phyloP scores from a whole-genome alignment of 1,284 basidiomycete genomes.

The Austroboletus rostrupii region DNA sequence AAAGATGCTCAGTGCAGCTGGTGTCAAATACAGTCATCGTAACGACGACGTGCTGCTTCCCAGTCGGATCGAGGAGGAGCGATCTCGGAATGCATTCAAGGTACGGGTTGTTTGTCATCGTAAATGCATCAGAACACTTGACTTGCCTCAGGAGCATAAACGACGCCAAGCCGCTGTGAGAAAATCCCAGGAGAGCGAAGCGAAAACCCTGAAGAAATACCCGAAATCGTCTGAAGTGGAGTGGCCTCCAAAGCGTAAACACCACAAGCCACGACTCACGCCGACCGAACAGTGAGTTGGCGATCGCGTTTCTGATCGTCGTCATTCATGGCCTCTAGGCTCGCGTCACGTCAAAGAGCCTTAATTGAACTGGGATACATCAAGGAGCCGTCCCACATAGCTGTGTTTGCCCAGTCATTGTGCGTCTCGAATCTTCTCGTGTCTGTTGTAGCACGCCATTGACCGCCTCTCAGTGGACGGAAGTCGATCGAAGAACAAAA shows the following conservation, averaged over 20 bases:
- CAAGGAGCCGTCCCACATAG: slow-evolving; percentile 43
- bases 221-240: slow-evolving; percentile 35
- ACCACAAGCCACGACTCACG: slow-evolving; percentile 48
- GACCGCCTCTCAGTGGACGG: slow-evolving; percentile 33
- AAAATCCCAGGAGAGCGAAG: slow-evolving; percentile 24
- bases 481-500: slow-evolving; percentile 41
- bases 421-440: slow-evolving; percentile 33
- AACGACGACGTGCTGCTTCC: slow-evolving; percentile 67
- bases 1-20: slow-evolving; percentile 53
- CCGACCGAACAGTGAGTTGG: slow-evolving; percentile 49
- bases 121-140: slow-evolving; percentile 7
- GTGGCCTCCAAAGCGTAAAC: slow-evolving; percentile 64
- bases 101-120: slow-evolving; percentile 29
- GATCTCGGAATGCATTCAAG: slow-evolving; percentile 51
- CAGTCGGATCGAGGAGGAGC: slow-evolving; percentile 65
- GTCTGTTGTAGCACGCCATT: not conserved
- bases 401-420: slow-evolving; percentile 61
- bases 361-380: slow-evolving; percentile 59
- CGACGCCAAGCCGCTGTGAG: slow-evolving; percentile 24
- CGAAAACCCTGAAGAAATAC: slow-evolving; percentile 11
- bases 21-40: slow-evolving; percentile 65
- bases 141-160: slow-evolving; percentile 24
- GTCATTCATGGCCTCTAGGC: slow-evolving; percentile 31
- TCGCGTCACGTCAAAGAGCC: slow-evolving; percentile 51
- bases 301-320: slow-evolving; percentile 2